Evolutionary conservation across 352 stramenopile genomes (phyloP), one percentile per base, ranked within the genome.

Genomic region (Globisporangium canariense): DNA sequence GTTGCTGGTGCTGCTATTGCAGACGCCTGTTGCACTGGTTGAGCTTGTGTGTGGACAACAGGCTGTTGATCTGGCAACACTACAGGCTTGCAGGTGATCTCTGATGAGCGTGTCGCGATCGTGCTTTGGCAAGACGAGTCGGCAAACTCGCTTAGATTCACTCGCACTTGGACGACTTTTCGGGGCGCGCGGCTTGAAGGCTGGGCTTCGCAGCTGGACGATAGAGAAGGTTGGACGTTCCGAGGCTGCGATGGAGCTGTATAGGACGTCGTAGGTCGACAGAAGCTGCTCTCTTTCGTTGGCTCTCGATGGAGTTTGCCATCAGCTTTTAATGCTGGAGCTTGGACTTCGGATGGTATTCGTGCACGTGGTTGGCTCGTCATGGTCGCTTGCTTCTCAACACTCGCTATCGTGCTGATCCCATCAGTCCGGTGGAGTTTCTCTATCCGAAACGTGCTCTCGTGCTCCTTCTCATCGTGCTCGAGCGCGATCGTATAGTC

Each of bases 401-500:
- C 8, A 58, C 9, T 43, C 25, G 20, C 20, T 7, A 9, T 53
- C 2, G 43, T 20, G 18, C 16, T 49, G 14, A 20, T 49, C 20
- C 71, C 68, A 11, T 70, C 60, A 25, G 55, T 62, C 57, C 73
- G 65, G 13, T 74, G 60, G 59, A 70, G 38, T 7, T 58, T 58
- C 8, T 79, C 66, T 13, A 40, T 51, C 13, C 69, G 64, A 30
- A 74, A 76, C 1, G 69, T 64, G 20, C 60, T 58, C 5, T 74
- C 64, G 20, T 63, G 81, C 36, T 86, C 80, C 45, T 73, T 77
- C 28, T 88, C 81, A 60, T 93, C 82, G 62, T 87, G 75, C 38
- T 89, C 65, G 14, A 91, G 65, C 10, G 84, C 84, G 36, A 91
- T 79, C 25, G 75, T 85, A 62, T 91, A 91, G 41, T 91, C 84